phyloP scores from a whole-genome alignment of 768 basidiomycete genomes.

The Podaxis mareebaensis region DNA sequence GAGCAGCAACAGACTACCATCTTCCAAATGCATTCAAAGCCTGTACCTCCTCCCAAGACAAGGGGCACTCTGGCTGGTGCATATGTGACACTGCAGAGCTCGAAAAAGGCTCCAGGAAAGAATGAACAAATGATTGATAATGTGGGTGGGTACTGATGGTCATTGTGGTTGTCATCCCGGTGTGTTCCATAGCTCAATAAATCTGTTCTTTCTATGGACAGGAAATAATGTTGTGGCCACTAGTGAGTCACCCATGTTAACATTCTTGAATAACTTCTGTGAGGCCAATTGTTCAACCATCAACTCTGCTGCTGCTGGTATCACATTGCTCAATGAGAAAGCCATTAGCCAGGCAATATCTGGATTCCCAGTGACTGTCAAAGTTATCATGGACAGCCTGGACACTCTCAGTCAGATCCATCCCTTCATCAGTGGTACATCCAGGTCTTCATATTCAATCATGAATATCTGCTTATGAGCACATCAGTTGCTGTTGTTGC shows the following conservation, averaged over 20 bases:
- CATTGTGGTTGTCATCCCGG: too few relatives aligned
- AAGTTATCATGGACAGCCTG: constrained; percentile 32
- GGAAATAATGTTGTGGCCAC: neutral
- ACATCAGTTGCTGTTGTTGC: constrained; percentile 45
- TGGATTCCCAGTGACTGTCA: constrained; percentile 27
- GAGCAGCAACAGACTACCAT: too few relatives aligned
- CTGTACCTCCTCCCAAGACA: too few relatives aligned
- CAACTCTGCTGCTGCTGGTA: constrained; percentile 10
- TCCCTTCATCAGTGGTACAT: constrained; percentile 37
- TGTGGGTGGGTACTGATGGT: neutral
- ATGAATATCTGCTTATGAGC: neutral
- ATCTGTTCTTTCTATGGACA: neutral
- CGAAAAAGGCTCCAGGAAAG: neutral
- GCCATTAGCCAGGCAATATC: constrained; percentile 27
- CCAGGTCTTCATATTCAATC: neutral
- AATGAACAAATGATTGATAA: constrained; percentile 5
- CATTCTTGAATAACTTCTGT: constrained; percentile 24
- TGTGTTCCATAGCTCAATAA: neutral
- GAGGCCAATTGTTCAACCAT: constrained; percentile 19
- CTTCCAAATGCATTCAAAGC: too few relatives aligned
- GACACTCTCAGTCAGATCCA: constrained; percentile 34
- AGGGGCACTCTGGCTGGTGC: neutral
- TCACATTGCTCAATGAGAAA: constrained; percentile 16
- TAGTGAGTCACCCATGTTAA: neutral
- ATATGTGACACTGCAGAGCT: neutral